Evolutionary conservation across 2,329 filamentous ascomycete species (phyloP).

Genomic region (Apiospora marii): DNA sequence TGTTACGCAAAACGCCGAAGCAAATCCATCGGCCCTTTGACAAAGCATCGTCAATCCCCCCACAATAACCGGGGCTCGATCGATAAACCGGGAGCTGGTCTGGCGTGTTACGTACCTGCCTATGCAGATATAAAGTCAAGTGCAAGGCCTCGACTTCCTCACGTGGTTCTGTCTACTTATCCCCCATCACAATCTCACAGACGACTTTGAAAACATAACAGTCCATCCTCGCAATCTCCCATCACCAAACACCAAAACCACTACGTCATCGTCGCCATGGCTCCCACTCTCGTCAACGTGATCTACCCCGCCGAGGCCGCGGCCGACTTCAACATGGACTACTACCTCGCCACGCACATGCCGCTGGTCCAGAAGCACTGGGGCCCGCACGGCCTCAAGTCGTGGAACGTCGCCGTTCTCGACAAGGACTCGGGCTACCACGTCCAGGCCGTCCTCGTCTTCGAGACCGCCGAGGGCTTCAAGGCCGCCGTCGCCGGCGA

Average conservation of each 20-base stretch:
- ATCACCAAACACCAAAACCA: neutral
- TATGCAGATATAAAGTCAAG: slow-evolving; percentile 7
- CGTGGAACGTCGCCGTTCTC: slow-evolving; percentile 43
- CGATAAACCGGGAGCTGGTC: neutral
- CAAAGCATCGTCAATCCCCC: neutral
- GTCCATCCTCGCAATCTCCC: neutral
- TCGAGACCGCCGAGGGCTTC: slow-evolving; percentile 37
- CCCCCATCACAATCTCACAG: neutral
- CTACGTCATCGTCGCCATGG: slow-evolving; percentile 28
- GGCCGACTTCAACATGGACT: slow-evolving; percentile 55
- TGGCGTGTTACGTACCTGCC: neutral
- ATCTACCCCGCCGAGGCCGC: slow-evolving; percentile 51
- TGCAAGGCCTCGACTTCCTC: neutral
- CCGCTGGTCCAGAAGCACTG: slow-evolving; percentile 50
- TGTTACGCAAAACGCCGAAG: slow-evolving; percentile 17
- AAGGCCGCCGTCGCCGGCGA: slow-evolving; percentile 29
- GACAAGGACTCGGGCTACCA: slow-evolving; percentile 35
- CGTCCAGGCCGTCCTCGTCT: slow-evolving; percentile 43
- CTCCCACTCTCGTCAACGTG: slow-evolving; percentile 38
- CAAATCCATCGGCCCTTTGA: neutral
- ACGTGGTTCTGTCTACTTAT: neutral
- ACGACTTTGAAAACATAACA: neutral
- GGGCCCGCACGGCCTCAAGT: slow-evolving; percentile 48
- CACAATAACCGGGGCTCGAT: slow-evolving; percentile 3
- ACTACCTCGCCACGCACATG: slow-evolving; percentile 58